These are phyloP conservation scores for Nematocida sp. DNA, from an alignment of 371 early-diverging fungal species.

Conservation along the genomic window DNA sequence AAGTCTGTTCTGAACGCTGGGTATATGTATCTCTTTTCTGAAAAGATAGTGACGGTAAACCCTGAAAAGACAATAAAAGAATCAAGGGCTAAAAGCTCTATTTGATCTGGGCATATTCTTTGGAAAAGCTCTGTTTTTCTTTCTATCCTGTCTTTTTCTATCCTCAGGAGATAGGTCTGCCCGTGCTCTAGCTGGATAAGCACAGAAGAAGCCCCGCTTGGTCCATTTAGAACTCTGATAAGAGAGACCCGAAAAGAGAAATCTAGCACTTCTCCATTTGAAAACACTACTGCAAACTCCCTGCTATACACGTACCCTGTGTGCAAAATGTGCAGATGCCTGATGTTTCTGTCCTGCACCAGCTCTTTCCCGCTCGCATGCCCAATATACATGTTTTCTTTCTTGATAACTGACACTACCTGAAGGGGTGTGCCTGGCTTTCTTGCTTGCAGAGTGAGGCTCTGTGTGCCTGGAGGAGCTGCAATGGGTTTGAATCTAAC, in stretches of 20 bases:
- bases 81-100: not conserved
- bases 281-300: conserved; percentile 1
- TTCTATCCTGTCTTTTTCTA: conserved; percentile 8
- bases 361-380: not conserved
- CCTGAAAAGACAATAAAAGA: conserved; percentile 9
- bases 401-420: conserved; percentile 9
- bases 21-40: no score
- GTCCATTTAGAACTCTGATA: not conserved
- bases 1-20: no score
- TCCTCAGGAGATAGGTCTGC: not conserved
- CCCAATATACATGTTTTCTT: not conserved
- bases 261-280: not conserved
- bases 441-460: not conserved
- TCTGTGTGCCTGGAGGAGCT: not conserved
- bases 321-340: conserved; percentile 12
- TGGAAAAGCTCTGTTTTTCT: not conserved
- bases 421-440: conserved; percentile 5
- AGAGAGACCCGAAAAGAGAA: not conserved
- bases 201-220: not conserved
- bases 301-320: conserved; percentile 19
- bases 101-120: not conserved
- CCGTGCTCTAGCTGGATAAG: conserved; percentile 18
- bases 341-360: not conserved
- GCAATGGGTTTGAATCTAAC: not conserved
- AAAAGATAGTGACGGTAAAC: no score